Conservation (phyloP, 1,284 basidiomycete genomes). For the Cryptococcus amylolentus region DNA sequence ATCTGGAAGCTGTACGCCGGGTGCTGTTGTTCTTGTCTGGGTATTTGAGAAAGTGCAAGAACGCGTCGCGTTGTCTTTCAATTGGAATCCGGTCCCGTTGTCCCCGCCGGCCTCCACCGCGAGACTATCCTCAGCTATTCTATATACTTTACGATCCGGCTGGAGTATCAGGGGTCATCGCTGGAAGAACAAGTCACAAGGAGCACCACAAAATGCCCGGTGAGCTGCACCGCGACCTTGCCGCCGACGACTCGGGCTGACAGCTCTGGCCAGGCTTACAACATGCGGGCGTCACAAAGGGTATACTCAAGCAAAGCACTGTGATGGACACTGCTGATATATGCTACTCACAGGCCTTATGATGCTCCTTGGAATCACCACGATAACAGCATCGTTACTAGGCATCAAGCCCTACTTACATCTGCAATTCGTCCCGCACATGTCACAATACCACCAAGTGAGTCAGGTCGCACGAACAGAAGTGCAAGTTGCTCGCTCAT, state of each 20-base stretch:
- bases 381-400: constrained; percentile 69
- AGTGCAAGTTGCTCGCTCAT: not conserved
- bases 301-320: constrained; percentile 11
- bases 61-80: no score
- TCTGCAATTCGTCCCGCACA: constrained; percentile 57
- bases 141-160: no score
- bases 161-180: no score
- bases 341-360: constrained; percentile 63
- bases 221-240: no score
- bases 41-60: no score
- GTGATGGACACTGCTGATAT: not conserved
- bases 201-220: no score
- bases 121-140: no score
- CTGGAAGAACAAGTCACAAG: no score
- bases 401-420: constrained; percentile 84
- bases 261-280: constrained; percentile 34
- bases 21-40: no score
- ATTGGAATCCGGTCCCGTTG: no score
- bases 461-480: constrained; percentile 1
- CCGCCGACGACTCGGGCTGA: not conserved
- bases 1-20: not conserved
- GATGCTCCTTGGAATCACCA: constrained; percentile 63
- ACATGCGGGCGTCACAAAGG: constrained; percentile 45
- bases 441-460: constrained; percentile 51
- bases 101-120: no score